Conservation (phyloP, 202 grass and related monocot species). For the Zizania palustris region DNA sequence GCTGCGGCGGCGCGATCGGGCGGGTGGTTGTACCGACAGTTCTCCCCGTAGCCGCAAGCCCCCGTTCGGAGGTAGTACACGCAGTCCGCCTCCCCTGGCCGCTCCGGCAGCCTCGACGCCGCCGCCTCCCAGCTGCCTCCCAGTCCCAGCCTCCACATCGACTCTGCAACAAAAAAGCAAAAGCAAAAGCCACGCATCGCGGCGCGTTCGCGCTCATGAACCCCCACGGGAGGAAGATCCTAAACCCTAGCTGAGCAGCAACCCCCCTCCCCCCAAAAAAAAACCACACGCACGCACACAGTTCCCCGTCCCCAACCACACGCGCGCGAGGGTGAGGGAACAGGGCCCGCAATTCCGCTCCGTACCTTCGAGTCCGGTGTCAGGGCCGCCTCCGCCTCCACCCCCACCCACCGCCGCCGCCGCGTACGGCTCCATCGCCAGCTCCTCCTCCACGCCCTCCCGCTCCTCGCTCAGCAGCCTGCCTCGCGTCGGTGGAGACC, state of each 20-base stretch:
- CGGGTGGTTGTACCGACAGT: constrained; percentile 92
- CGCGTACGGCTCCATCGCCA: constrained; percentile 48
- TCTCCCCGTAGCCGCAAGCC: constrained; percentile 78
- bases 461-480: not conserved
- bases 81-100: constrained; percentile 80
- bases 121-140: constrained; percentile 31
- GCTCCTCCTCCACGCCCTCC: too few species aligned
- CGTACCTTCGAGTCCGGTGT: constrained; percentile 78
- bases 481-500: not conserved
- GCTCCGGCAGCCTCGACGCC: constrained; percentile 63
- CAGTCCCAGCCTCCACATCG: constrained; percentile 81
- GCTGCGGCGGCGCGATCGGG: constrained; percentile 49
- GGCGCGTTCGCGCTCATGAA: not conserved
- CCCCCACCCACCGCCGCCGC: constrained; percentile 15
- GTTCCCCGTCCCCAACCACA: constrained; percentile 8
- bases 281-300: not conserved
- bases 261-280: constrained; percentile 25
- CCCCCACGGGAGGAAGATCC: constrained; percentile 34
- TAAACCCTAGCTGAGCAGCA: constrained; percentile 55
- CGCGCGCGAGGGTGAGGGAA: not conserved
- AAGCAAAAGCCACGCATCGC: not conserved
- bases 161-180: constrained; percentile 49
- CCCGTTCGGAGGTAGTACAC: constrained; percentile 86
- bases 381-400: constrained; percentile 27
- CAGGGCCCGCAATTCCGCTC: constrained; percentile 11